Percentiles rank a stretch among this genome's conserved stretches.
Evolutionary conservation across 78 protist genomes (phyloP).

Genomic region (Dictyostelium capitatum): DNA sequence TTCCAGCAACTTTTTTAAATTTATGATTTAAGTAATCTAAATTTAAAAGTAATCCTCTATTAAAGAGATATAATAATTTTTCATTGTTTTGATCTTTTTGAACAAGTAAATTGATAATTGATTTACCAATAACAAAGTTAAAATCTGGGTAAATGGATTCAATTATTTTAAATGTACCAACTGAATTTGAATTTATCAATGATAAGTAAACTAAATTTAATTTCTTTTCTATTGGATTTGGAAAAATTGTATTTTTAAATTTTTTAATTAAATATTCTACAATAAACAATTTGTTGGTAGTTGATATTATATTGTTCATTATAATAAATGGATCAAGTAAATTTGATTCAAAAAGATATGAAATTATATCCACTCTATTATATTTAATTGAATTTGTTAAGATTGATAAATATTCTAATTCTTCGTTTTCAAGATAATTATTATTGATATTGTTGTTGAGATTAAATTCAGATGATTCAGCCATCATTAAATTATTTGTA

Average conservation of each 20-base stretch:
- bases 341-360: background rate
- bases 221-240: slow-evolving; percentile 14
- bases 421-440: background rate
- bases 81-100: slow-evolving; percentile 16
- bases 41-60: background rate
- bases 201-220: background rate
- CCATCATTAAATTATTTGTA: background rate
- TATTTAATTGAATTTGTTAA: background rate
- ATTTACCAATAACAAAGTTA: background rate
- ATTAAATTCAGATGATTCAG: background rate
- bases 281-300: background rate
- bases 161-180: background rate
- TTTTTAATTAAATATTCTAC: background rate
- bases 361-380: slow-evolving; percentile 12
- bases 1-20: background rate
- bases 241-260: background rate
- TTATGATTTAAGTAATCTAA: slow-evolving; percentile 16
- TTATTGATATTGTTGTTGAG: background rate
- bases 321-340: background rate
- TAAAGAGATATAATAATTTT: background rate
- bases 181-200: background rate
- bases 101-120: background rate
- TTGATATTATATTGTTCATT: background rate
- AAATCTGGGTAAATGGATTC: background rate
- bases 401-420: background rate